A percentile compares a stretch with the other conserved stretches of the same genome.
These are phyloP conservation scores for Podaxis pistillaris DNA, from an alignment of 768 basidiomycete species.

Conservation along the genomic window DNA sequence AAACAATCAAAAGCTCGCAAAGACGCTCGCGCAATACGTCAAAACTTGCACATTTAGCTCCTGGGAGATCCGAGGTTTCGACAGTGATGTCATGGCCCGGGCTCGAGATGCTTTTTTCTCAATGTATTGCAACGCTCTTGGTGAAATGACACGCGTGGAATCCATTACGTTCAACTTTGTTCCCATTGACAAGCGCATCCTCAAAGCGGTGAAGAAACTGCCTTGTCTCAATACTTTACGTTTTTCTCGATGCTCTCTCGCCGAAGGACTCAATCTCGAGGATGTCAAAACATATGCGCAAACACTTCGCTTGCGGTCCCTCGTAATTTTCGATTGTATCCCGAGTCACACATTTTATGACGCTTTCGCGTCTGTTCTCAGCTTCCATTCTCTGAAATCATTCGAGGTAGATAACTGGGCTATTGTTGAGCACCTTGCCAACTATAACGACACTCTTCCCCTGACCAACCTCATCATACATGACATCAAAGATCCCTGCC, in stretches of 20 bases:
- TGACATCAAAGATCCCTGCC: background rate
- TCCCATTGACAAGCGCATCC: background rate
- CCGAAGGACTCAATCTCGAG: background rate
- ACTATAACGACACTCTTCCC: background rate
- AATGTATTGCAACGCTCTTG: slow-evolving; percentile 15
- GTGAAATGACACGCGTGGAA: slow-evolving; percentile 5
- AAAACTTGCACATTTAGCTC: slow-evolving; percentile 22
- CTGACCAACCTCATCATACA: slow-evolving; percentile 2
- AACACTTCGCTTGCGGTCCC: background rate
- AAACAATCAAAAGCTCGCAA: slow-evolving; percentile 25
- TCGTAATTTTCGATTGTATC: background rate
- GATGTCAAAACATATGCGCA: background rate
- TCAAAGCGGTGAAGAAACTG: slow-evolving; percentile 5
- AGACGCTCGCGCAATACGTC: slow-evolving; percentile 29
- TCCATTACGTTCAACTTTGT: background rate
- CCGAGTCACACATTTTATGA: background rate
- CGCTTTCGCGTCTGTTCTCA: background rate
- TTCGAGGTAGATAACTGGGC: slow-evolving; percentile 8
- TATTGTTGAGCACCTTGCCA: background rate
- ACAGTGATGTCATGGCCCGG: background rate
- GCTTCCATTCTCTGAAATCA: background rate
- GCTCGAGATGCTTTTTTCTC: slow-evolving; percentile 11
- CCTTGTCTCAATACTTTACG: background rate
- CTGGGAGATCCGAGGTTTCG: background rate
- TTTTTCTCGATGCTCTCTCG: background rate